Evolutionary conservation across 2,329 filamentous ascomycete genomes (phyloP), one percentile per base, ranked within the genome.

Genomic region (Stachybotrys chlorohalonatus): DNA sequence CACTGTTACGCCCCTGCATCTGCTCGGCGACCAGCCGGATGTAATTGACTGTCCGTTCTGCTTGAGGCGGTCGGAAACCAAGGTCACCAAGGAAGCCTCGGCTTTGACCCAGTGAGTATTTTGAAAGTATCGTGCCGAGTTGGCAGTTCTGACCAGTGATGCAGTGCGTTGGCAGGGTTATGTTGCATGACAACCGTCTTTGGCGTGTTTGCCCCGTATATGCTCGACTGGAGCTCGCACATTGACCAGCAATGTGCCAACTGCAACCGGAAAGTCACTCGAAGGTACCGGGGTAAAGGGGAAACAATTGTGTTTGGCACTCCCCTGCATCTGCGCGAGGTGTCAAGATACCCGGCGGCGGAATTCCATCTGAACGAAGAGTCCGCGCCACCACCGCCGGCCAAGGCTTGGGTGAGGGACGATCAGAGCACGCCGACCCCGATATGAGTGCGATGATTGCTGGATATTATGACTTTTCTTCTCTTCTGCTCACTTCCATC

Each of bases 241-340:
- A 15, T 49, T 16, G 52, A 53, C 9, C 52, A 53, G n/a, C 46
- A 49, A 13, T 53, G 52, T 24, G n/a, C 52, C 39, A 53, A 53
- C 24, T 53, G 52, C 52, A 53, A 47, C 24, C 42, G 46, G 16
- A 53, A 31, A 48, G 52, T 53, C 15, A 42, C 52, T n/a, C 52
- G 52, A 16, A 53, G 39, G 45, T 46, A 30, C 30, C 46, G 36
- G 11, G 52, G 52, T 31, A 49, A 49, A 46, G 46, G 31, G 11
- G 32, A 52, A 32, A 24, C 36, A 4, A 15, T 39, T 15, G 39
- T 52, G 7, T 52, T 52, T 15, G 50, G 50, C 31, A 52, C 50
- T 7, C 50, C 50, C 15, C 8, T 36, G 3, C 31, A 52, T 17
- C 50, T 39, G 16, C 50, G 50, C 4, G 17, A 16, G 36, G 9